A percentile compares a stretch with the other conserved stretches of the same genome.
phyloP scores from a whole-genome alignment of 257 asterid species.

The Linderniella brevidens region DNA sequence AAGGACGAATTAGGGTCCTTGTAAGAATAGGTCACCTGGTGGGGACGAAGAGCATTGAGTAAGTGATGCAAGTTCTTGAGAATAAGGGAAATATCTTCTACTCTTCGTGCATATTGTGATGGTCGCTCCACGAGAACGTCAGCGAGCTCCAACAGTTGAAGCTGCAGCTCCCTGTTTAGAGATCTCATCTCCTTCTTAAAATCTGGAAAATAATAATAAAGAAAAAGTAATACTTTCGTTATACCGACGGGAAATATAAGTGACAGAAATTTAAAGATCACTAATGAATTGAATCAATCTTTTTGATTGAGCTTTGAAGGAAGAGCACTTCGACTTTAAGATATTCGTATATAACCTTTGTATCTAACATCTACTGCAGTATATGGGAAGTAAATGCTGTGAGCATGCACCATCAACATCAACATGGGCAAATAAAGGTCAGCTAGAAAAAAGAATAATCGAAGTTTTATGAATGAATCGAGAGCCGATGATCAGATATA shows the following conservation, averaged over 20 bases:
- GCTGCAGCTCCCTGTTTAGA: conserved; percentile 79
- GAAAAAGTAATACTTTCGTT: not conserved
- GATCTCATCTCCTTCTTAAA: conserved; percentile 83
- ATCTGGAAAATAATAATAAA: conserved; percentile 31
- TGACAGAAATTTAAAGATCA: not conserved
- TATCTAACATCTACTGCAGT: too few relatives aligned
- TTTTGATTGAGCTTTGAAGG: too few relatives aligned
- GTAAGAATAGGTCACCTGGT: conserved; percentile 47
- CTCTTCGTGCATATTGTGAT: conserved; percentile 91
- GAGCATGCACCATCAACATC: too few relatives aligned
- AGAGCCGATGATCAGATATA: too few relatives aligned
- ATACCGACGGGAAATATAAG: not conserved
- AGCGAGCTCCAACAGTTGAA: conserved; percentile 80
- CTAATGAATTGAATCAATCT: too few relatives aligned
- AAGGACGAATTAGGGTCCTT: conserved; percentile 2
- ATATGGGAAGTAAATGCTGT: too few relatives aligned
- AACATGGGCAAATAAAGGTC: too few relatives aligned
- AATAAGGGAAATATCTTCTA: conserved; percentile 82
- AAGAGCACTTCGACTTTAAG: too few relatives aligned
- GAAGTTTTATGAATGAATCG: too few relatives aligned
- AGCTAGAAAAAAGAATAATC: too few relatives aligned
- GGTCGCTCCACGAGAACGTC: conserved; percentile 95
- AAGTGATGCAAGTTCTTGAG: conserved; percentile 89
- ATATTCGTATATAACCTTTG: too few relatives aligned
- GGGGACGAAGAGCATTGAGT: conserved; percentile 88